A percentile compares a stretch with the other conserved stretches of the same genome.
These are phyloP conservation scores for Purpureocillium lavendulum DNA, from an alignment of 2,329 filamentous ascomycete genomes.

Conservation along the genomic window DNA sequence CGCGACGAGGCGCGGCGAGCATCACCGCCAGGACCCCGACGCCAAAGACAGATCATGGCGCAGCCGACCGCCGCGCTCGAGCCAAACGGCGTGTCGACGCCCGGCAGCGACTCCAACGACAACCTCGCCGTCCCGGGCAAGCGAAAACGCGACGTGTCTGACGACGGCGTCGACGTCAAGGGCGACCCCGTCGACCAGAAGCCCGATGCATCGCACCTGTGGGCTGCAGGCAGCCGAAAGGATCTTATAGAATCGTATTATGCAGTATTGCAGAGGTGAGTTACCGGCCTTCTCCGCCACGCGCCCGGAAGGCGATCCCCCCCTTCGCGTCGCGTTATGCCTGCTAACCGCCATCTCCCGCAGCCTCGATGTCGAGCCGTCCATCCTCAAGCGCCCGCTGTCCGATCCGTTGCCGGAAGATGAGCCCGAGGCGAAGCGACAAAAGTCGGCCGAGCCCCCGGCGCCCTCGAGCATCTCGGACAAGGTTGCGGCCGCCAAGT, in stretches of 20 bases:
- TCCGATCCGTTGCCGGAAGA: constrained; percentile 31
- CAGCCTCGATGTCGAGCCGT: constrained; percentile 47
- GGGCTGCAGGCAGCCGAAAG: constrained; percentile 20
- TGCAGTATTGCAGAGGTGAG: constrained; percentile 29
- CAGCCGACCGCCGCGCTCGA: constrained; percentile 28
- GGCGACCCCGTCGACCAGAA: constrained; percentile 14
- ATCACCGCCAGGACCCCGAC: constrained; percentile 10
- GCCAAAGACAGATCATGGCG: constrained; percentile 26
- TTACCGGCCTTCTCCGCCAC: constrained; percentile 4
- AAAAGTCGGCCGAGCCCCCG: constrained; percentile 42
- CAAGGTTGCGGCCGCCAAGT: constrained; percentile 42
- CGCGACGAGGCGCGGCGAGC: constrained; percentile 29
- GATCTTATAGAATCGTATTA: constrained; percentile 29
- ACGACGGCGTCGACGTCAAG: constrained; percentile 25
- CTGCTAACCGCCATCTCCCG: constrained; percentile 18
- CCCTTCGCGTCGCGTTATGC: neutral
- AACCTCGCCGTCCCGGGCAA: constrained; percentile 34
- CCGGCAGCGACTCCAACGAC: constrained; percentile 19
- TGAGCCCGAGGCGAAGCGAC: constrained; percentile 52
- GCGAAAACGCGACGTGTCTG: constrained; percentile 49
- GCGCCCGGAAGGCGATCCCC: neutral
- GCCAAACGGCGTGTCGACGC: constrained; percentile 33
- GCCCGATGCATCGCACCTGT: constrained; percentile 12
- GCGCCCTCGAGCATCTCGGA: constrained; percentile 39
- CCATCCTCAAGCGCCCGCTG: constrained; percentile 46